Percentiles rank a stretch among this genome's conserved stretches.
phyloP scores from a whole-genome alignment of 805 yeast species.

The Candida broadrunensis region DNA sequence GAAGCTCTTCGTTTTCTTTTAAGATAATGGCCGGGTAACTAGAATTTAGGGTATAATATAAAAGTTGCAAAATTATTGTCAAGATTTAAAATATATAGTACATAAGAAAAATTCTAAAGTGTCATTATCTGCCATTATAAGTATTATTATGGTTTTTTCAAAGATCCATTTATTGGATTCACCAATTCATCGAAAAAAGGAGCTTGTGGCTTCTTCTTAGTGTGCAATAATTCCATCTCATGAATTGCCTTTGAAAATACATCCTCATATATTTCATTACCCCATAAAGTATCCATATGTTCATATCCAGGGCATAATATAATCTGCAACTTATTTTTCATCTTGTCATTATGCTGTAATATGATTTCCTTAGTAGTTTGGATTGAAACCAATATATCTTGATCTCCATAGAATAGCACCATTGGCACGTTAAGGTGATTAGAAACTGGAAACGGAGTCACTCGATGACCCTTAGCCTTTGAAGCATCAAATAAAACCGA shows the following conservation, averaged over 20 bases:
- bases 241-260: conserved; percentile 19
- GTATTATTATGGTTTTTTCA: neutral
- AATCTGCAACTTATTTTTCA: conserved; percentile 18
- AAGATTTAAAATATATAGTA: too few relatives aligned
- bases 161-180: neutral
- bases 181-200: neutral
- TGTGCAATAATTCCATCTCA: conserved; percentile 4
- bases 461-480: conserved; percentile 14
- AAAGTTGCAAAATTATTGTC: neutral
- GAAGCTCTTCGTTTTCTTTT: conserved; percentile 8
- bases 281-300: conserved; percentile 34
- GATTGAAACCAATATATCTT: conserved; percentile 27
- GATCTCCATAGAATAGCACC: conserved; percentile 26
- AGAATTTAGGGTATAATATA: neutral
- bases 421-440: conserved; percentile 27
- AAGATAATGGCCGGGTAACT: conserved; percentile 28
- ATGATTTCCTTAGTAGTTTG: conserved; percentile 19
- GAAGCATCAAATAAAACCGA: conserved; percentile 13
- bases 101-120: neutral
- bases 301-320: conserved; percentile 23
- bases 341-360: conserved; percentile 18
- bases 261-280: conserved; percentile 18
- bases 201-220: neutral
- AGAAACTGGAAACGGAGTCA: conserved; percentile 26
- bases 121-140: neutral